Evolutionary conservation across 345 rosid species (phyloP).

Genomic region (Iberis pinnata): DNA sequence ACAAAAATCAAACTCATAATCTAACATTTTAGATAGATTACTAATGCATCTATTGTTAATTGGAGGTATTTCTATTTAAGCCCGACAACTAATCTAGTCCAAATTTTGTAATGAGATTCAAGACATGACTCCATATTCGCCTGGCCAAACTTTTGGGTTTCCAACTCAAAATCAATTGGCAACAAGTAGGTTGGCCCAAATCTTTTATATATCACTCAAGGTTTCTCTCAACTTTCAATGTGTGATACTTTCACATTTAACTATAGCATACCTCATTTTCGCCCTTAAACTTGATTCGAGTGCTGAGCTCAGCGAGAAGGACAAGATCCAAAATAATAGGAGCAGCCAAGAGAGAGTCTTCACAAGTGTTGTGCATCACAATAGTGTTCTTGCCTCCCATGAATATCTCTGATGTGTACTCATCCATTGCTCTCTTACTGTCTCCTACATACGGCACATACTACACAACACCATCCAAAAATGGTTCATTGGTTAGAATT

Average conservation of each 20-base stretch:
- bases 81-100: too few relatives aligned
- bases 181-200: too few relatives aligned
- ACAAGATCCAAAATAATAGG: slow-evolving; percentile 93
- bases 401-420: slow-evolving; percentile 96
- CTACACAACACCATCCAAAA: slow-evolving; percentile 36
- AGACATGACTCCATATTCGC: too few relatives aligned
- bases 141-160: too few relatives aligned
- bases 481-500: too few relatives aligned
- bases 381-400: slow-evolving; percentile 95
- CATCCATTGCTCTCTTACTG: slow-evolving; percentile 99
- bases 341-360: slow-evolving; percentile 95
- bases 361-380: slow-evolving; percentile 90
- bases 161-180: too few relatives aligned
- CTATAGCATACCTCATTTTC: slow-evolving; percentile 62
- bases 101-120: too few relatives aligned
- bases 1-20: not conserved
- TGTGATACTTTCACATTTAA: too few relatives aligned
- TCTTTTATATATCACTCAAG: too few relatives aligned
- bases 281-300: slow-evolving; percentile 75
- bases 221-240: too few relatives aligned
- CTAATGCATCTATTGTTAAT: too few relatives aligned
- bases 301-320: slow-evolving; percentile 89
- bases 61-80: too few relatives aligned
- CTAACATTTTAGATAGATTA: not conserved
- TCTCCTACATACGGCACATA: slow-evolving; percentile 95